Percentiles rank a stretch among this genome's conserved stretches.
Evolutionary conservation across 1,139 yeast species (phyloP).

Genomic region (Kodamaea anthophila): DNA sequence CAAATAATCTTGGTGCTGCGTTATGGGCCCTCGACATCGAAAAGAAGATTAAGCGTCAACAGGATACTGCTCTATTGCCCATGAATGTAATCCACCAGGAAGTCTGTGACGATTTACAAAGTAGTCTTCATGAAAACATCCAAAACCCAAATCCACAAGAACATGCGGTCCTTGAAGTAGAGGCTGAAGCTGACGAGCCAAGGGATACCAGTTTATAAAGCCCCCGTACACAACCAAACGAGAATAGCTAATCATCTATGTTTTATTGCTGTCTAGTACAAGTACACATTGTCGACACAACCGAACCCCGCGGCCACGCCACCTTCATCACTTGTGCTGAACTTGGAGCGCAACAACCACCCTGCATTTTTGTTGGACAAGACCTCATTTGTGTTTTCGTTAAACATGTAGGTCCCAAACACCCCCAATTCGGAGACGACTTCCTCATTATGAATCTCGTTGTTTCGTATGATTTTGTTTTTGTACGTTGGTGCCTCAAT

Average conservation of each 20-base stretch:
- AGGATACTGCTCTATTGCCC: conserved; percentile 1
- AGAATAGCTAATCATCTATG: not conserved
- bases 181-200: too few species aligned
- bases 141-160: too few species aligned
- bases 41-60: conserved; percentile 6
- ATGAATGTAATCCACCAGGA: too few species aligned
- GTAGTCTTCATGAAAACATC: not conserved
- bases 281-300: conserved; percentile 74
- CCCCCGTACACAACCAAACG: not conserved
- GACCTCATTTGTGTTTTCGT: conserved; percentile 53
- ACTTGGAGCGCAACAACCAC: conserved; percentile 81
- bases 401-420: conserved; percentile 77
- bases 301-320: conserved; percentile 99
- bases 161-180: too few species aligned
- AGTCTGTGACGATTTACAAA: not conserved
- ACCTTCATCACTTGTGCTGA: conserved; percentile 86
- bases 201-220: not conserved
- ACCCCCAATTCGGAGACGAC: conserved; percentile 87
- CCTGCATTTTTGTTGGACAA: conserved; percentile 67
- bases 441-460: conserved; percentile 55
- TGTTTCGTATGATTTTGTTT: conserved; percentile 68
- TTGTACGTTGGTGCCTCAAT: conserved; percentile 66
- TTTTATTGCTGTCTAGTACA: conserved; percentile 21
- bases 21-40: conserved; percentile 53
- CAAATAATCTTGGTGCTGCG: conserved; percentile 68